Conservation (phyloP, 148 eudicot genomes). For the Arbutus unedo region DNA sequence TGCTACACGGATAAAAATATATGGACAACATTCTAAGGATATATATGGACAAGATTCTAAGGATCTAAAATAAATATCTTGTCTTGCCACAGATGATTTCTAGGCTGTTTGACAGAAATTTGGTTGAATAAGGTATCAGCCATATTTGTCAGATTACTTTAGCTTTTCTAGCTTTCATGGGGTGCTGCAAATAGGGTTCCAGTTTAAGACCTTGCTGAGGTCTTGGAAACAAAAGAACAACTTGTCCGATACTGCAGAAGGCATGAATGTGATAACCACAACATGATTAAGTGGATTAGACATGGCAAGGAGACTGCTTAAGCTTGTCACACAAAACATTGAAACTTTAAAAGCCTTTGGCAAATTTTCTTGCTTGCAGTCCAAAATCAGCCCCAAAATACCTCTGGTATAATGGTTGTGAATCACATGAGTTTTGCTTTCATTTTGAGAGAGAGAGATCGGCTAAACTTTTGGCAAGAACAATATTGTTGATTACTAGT, state of each 20-base stretch:
- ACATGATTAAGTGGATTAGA: neutral
- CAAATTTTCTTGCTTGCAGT: neutral
- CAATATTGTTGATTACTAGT: neutral
- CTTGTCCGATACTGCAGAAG: neutral
- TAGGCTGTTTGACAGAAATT: neutral
- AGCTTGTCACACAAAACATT: neutral
- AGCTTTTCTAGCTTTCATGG: neutral
- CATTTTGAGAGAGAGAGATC: neutral
- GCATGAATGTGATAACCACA: neutral
- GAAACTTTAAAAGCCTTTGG: neutral
- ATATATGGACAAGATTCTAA: neutral
- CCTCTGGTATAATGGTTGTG: neutral
- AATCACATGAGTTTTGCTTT: neutral
- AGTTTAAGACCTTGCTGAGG: neutral
- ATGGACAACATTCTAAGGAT: neutral
- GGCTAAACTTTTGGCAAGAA: neutral
- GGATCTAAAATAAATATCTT: neutral
- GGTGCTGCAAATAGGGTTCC: neutral
- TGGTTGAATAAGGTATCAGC: neutral
- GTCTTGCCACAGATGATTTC: neutral
- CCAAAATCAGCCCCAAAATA: constrained; percentile 4
- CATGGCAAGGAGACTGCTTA: neutral
- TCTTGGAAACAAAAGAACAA: neutral
- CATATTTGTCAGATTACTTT: neutral
- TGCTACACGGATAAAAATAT: neutral